A percentile compares a stretch with the other conserved stretches of the same genome.
These are phyloP conservation scores for Nannizzia gypsea DNA, from an alignment of 2,329 filamentous ascomycete species.

Conservation along the genomic window DNA sequence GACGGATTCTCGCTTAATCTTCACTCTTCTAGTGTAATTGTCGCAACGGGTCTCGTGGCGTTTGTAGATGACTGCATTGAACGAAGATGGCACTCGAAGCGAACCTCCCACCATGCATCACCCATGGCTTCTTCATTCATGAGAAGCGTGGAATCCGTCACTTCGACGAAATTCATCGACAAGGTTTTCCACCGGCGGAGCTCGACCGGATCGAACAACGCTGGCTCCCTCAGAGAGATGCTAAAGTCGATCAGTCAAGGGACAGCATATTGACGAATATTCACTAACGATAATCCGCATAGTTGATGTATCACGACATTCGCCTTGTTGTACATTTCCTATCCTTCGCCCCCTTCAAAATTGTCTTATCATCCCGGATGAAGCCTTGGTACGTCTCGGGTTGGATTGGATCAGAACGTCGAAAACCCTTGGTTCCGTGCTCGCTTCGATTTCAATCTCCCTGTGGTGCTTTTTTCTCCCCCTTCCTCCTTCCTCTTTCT, in stretches of 20 bases:
- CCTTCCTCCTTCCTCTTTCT: too few species aligned
- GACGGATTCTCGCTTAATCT: slow-evolving; percentile 3
- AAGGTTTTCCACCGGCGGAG: slow-evolving; percentile 49
- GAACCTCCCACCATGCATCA: slow-evolving; percentile 39
- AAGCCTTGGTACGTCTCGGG: background rate
- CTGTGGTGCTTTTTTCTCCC: too few species aligned
- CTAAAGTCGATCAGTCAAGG: slow-evolving; percentile 6
- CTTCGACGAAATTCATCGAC: slow-evolving; percentile 50
- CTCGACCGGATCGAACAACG: slow-evolving; percentile 21
- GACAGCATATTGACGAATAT: background rate
- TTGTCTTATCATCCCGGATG: background rate
- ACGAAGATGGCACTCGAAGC: slow-evolving; percentile 54
- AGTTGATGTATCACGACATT: background rate
- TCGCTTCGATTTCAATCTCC: background rate
- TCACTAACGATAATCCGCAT: background rate
- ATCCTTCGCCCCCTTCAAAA: background rate
- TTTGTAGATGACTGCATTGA: slow-evolving; percentile 89
- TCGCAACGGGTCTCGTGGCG: slow-evolving; percentile 78
- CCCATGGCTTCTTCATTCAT: slow-evolving; percentile 42
- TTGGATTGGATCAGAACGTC: background rate
- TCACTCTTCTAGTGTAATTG: slow-evolving; percentile 56
- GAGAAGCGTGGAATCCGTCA: slow-evolving; percentile 50
- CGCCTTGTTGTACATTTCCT: background rate
- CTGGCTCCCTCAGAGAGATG: slow-evolving; percentile 12
- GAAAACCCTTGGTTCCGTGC: background rate